phyloP scores from a whole-genome alignment of 148 eudicot species.

The Rhododendron molle region DNA sequence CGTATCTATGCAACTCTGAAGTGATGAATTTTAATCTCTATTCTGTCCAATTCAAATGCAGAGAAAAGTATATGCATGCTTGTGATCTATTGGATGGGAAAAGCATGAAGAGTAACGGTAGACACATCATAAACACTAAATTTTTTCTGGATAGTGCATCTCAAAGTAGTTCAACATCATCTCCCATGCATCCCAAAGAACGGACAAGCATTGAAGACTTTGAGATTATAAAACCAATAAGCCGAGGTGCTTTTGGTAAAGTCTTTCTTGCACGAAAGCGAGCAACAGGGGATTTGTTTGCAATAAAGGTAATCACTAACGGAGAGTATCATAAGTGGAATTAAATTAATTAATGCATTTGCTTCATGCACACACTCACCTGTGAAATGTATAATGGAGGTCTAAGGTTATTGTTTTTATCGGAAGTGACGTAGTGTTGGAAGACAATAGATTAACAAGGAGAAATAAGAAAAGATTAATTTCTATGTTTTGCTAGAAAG shows the following conservation, averaged over 20 bases:
- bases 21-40: constrained; percentile 7
- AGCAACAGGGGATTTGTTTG: constrained; percentile 70
- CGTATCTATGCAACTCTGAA: constrained; percentile 6
- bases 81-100: constrained; percentile 38
- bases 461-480: not conserved
- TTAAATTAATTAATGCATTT: not conserved
- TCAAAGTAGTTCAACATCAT: constrained; percentile 46
- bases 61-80: constrained; percentile 50
- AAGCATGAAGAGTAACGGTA: constrained; percentile 18
- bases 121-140: constrained; percentile 21
- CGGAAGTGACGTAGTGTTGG: not conserved
- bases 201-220: constrained; percentile 68
- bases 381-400: not conserved
- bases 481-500: not conserved
- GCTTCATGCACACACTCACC: constrained; percentile 4
- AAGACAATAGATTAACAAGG: not conserved
- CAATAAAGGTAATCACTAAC: constrained; percentile 47
- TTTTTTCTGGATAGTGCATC: constrained; percentile 43
- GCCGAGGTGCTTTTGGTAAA: constrained; percentile 70
- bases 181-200: constrained; percentile 57
- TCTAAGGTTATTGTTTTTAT: not conserved
- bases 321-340: not conserved
- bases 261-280: constrained; percentile 71
- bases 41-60: constrained; percentile 24
- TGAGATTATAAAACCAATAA: constrained; percentile 71